These are phyloP conservation scores for Hypoxylon subgilvum DNA, from an alignment of 495 filamentous ascomycete genomes.

Conservation along the genomic window DNA sequence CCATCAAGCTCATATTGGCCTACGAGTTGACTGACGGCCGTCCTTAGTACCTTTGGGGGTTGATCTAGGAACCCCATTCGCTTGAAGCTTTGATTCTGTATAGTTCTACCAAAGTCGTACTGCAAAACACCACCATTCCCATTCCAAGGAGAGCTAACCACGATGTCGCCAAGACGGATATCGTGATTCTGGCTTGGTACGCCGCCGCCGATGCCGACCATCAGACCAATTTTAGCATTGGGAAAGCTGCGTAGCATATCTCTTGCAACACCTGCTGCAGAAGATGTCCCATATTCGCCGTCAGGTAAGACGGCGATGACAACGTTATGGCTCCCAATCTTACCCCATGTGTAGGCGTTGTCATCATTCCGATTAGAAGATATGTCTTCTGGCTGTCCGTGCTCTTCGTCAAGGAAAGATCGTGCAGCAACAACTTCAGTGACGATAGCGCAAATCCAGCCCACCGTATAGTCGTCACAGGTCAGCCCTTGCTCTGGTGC, in stretches of 20 bases:
- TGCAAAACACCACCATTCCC: slow-evolving; percentile 39
- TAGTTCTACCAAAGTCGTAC: slow-evolving; percentile 42
- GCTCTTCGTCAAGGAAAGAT: slow-evolving; percentile 55
- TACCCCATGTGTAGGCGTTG: slow-evolving; percentile 46
- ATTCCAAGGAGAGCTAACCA: slow-evolving; percentile 27
- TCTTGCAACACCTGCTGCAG: slow-evolving; percentile 44
- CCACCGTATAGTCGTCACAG: slow-evolving; percentile 53
- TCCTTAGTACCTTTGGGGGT: slow-evolving; percentile 38
- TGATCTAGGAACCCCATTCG: slow-evolving; percentile 44
- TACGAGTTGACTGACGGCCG: slow-evolving; percentile 24
- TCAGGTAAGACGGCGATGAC: slow-evolving; percentile 50
- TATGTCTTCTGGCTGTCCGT: slow-evolving; percentile 34
- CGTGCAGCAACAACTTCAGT: slow-evolving; percentile 53
- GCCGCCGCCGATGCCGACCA: slow-evolving; percentile 59
- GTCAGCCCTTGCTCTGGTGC: no score
- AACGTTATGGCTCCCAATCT: slow-evolving; percentile 47
- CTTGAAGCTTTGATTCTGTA: slow-evolving; percentile 33
- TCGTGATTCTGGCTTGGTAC: slow-evolving; percentile 44
- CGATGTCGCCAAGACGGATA: slow-evolving; percentile 44
- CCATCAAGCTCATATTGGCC: slow-evolving; percentile 25
- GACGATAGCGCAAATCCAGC: slow-evolving; percentile 56
- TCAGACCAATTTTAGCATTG: slow-evolving; percentile 49
- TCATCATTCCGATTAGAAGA: slow-evolving; percentile 37
- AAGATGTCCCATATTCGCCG: slow-evolving; percentile 47
- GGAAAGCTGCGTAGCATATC: slow-evolving; percentile 53